Evolutionary conservation across 2,329 filamentous ascomycete genomes (phyloP), one percentile per base, ranked within the genome.

Genomic region (Colletotrichum higginsianum): DNA sequence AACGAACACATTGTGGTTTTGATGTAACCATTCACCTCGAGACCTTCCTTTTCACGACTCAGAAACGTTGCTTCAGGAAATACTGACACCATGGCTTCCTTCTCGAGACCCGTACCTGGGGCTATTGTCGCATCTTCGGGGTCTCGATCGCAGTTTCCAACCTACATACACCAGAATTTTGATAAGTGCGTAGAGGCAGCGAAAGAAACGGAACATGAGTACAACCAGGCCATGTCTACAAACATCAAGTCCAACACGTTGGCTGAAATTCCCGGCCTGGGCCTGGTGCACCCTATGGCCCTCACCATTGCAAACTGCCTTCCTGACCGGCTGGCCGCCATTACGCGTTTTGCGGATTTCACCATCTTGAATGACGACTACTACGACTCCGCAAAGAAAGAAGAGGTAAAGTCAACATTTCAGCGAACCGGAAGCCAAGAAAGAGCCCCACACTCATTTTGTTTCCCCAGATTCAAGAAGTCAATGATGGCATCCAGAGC

Each of bases 401-500:
- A 52, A 52, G 49, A 52, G 49, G 49, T 52, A 12, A 52, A 9
- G 18, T 30, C 30, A n/a, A 50, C 47, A n/a, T n/a, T 21, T 30
- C 30, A 9, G 1, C 6, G 30, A 30, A 4, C 30, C 30, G 8
- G 30, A 30, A 30, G 30, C 30, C 9, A 9, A n/a, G n/a, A n/a
- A n/a, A 16, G n/a, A 8, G 13, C 8, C n/a, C 49, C 21, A 15
- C n/a, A n/a, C 49, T 52, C 49, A 52, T 23, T 7, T 5, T n/a
- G 21, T 15, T 23, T 26, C n/a, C 9, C 6, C 23, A 52, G 49
- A 52, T 52, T 15, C 49, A 23, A 23, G 8, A 11, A 9, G 8
- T 52, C 9, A 52, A 52, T 11, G 49, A 52, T 13, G 49, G 49
- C 49, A 52, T 52, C 49, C 49, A 52, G 49, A 52, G 49, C 49